These are phyloP conservation scores for Mrakiaceae sp. DNA, from an alignment of 1,284 basidiomycete species.

Conservation along the genomic window DNA sequence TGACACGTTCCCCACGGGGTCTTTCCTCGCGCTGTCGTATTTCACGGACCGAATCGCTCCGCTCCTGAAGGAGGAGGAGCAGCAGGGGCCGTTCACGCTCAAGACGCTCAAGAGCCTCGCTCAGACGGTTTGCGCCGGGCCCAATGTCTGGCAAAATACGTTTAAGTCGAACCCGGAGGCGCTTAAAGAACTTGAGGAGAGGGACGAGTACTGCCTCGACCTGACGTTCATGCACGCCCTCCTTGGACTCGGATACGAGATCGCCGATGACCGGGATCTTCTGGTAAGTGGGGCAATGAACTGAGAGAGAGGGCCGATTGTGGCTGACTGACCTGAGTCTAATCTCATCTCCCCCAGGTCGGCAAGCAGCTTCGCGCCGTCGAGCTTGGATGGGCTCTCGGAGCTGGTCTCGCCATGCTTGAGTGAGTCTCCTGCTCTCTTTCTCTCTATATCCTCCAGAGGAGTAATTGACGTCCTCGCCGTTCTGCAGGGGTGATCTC, in stretches of 20 bases:
- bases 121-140: constrained; percentile 58
- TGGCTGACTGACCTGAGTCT: neutral
- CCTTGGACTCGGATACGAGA: constrained; percentile 47
- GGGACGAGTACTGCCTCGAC: constrained; percentile 92
- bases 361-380: constrained; percentile 84
- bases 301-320: neutral
- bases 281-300: neutral
- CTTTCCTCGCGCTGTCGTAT: constrained; percentile 80
- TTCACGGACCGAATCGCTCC: constrained; percentile 91
- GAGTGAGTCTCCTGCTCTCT: constrained; percentile 16
- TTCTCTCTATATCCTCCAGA: neutral
- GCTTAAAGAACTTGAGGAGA: constrained; percentile 62
- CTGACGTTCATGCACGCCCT: constrained; percentile 89
- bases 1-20: constrained; percentile 72
- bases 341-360: constrained; percentile 32
- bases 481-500: neutral
- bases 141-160: constrained; percentile 44
- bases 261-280: constrained; percentile 15
- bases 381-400: constrained; percentile 90
- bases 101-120: constrained; percentile 55
- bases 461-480: neutral
- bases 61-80: constrained; percentile 42
- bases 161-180: constrained; percentile 41
- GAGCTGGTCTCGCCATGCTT: constrained; percentile 61
- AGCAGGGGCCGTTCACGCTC: constrained; percentile 42